Evolutionary conservation across 2,329 filamentous ascomycete species (phyloP), one percentile per base, ranked within the genome.

Genomic region (Ophiostoma novo-ulmi): DNA sequence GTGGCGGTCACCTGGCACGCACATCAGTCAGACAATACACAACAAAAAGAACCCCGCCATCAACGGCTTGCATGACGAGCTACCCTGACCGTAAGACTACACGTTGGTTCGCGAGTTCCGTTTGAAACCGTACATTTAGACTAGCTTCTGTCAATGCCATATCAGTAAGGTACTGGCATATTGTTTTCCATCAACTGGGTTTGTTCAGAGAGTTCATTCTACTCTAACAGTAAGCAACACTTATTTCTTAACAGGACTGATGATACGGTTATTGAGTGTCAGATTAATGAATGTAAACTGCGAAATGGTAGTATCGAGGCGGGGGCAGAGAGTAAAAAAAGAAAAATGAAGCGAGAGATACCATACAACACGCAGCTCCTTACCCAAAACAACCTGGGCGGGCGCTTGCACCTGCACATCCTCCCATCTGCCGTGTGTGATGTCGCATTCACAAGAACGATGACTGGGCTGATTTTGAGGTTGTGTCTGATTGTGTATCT

Each of bases 41-140:
- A 65, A 73, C 38, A 69, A 72, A 22, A 17, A 17, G 11, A 10
- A n/a, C 36, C n/a, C 22, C 52, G 52, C 52, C 52, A 58, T 26
- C n/a, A 26, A 58, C 52, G 22, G 52, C 52, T 58, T 58, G 52
- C 52, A 58, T 58, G 52, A 58, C 52, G 52, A 58, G n/a, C 52
- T 58, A 58, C 48, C 11, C 48, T 26, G 52, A 5, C n/a, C 22
- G 52, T 58, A 17, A 26, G 52, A 58, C 52, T 3, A 58, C 52
- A 58, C 52, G 3, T 3, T 55, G 52, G n/a, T n/a, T n/a, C n/a
- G n/a, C n/a, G n/a, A 26, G 52, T 26, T 10, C 10, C 5, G 52
- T 26, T 22, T 58, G 52, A 58, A 58, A 58, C 52, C 11, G 52
- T 20, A n/a, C 17, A 20, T n/a, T 20, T 17, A 48, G 17, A 7